Percentiles rank a stretch among this genome's conserved stretches.
Conservation (phyloP, 208 protist genomes). For the Trypanosoma platydactyli region DNA sequence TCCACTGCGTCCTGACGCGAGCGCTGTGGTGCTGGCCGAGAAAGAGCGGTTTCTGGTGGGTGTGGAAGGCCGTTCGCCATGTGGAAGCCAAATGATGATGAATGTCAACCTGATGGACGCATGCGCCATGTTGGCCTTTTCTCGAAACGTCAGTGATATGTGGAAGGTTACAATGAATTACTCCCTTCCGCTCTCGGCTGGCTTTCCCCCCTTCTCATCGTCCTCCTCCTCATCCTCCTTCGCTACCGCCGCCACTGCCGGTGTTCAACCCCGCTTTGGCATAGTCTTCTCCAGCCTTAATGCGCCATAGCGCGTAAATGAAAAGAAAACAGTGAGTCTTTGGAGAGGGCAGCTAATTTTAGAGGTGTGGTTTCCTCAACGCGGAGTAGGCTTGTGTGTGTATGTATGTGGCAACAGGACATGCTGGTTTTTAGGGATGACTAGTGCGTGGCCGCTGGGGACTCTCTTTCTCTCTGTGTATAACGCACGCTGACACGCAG, state of each 20-base stretch:
- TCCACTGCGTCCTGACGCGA: conserved; percentile 43
- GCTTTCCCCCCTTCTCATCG: conserved; percentile 3
- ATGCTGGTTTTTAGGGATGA: too few relatives aligned
- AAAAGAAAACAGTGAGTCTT: conserved; percentile 2
- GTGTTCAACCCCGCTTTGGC: conserved; percentile 31
- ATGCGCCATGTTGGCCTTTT: conserved; percentile 38
- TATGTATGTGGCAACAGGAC: too few relatives aligned
- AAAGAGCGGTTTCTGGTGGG: conserved; percentile 53
- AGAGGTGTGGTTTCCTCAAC: too few relatives aligned
- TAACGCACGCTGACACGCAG: too few relatives aligned
- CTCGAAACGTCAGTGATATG: conserved; percentile 56
- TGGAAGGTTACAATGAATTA: conserved; percentile 61
- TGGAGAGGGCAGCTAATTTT: too few relatives aligned
- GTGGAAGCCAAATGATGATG: conserved; percentile 54
- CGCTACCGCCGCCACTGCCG: too few relatives aligned
- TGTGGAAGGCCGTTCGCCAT: conserved; percentile 51
- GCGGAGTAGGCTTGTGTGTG: neutral
- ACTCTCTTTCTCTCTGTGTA: too few relatives aligned
- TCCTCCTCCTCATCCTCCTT: too few relatives aligned
- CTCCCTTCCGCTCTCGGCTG: conserved; percentile 27
- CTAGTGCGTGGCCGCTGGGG: too few relatives aligned
- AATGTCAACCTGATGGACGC: conserved; percentile 54
- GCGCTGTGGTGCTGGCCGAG: conserved; percentile 57
- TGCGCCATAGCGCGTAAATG: neutral
- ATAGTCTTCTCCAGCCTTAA: conserved; percentile 34